Evolutionary conservation across 2,329 filamentous ascomycete genomes (phyloP).

Genomic region (Stemphylium lycopersici): DNA sequence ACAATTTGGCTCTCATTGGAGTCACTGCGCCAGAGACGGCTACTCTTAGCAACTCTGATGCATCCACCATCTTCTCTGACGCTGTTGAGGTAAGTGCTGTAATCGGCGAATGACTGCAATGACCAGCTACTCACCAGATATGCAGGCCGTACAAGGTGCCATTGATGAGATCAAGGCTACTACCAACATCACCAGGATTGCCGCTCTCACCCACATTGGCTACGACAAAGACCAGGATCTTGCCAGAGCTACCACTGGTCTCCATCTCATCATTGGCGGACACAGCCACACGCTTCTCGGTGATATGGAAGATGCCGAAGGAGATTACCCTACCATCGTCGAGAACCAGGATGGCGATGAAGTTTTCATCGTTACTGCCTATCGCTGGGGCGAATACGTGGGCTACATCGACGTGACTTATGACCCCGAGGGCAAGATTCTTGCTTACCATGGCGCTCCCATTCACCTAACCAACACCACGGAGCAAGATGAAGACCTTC

Average conservation of each 20-base stretch:
- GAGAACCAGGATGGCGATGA: constrained; percentile 67
- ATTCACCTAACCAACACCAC: constrained; percentile 69
- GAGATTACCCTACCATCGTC: constrained; percentile 68
- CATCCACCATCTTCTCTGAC: constrained; percentile 64
- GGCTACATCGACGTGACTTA: constrained; percentile 72
- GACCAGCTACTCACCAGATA: not conserved
- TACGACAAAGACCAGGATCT: constrained; percentile 69
- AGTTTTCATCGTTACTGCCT: constrained; percentile 71
- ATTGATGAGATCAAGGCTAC: constrained; percentile 66
- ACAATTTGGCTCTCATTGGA: constrained; percentile 67
- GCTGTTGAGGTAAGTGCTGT: constrained; percentile 49
- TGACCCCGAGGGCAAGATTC: constrained; percentile 64
- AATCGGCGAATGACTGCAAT: not conserved
- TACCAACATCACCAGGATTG: constrained; percentile 68
- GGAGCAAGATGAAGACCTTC: constrained; percentile 61
- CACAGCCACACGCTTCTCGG: constrained; percentile 66
- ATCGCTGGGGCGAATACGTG: constrained; percentile 71
- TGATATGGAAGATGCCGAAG: constrained; percentile 62
- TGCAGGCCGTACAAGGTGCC: constrained; percentile 62
- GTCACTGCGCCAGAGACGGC: constrained; percentile 67
- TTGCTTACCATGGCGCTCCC: constrained; percentile 68
- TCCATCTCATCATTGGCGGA: constrained; percentile 72
- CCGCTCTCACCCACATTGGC: constrained; percentile 70
- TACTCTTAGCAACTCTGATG: constrained; percentile 64
- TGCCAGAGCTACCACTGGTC: constrained; percentile 64